Evolutionary conservation across 2,329 filamentous ascomycete species (phyloP), one percentile per base, ranked within the genome.

Genomic region (Aspergillus sp.): DNA sequence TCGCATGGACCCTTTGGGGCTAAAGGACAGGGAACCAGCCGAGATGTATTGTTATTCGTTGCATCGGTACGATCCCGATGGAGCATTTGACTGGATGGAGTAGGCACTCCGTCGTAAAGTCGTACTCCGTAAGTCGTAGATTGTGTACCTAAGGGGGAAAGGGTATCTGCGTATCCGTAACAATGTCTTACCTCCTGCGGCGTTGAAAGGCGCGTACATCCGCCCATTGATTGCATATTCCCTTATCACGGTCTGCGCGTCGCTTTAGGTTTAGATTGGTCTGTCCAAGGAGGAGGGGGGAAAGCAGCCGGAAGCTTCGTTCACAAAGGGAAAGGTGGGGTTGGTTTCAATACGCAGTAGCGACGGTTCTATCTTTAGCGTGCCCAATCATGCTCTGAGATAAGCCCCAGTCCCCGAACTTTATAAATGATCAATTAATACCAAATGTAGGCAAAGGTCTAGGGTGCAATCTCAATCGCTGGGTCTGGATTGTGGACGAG

Each of bases 301-400:
- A 20, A 46, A 46, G 42, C n/a, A 20, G 12, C 16, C 42, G 42
- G 18, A 47, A 47, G 45, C 45, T 47, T 56, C 47, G 47, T 56
- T 26, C 53, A 57, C 51, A 55, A 63, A 36, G 56, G 59, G 62
- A 57, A 61, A 60, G 58, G 57, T 56, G 50, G n/a, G 18, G 16
- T 18, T 42, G 36, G 36, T n/a, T 42, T 42, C 32, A 42, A 42
- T 42, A 42, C 36, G 36, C 36, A 24, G 12, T 22, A 24, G 45
- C 45, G 45, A 47, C 22, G 45, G 11, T 56, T 50, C 69, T 71
- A 71, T 69, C 58, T 69, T 70, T 71, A 70, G 69, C 20, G 7
- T 20, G 39, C 24, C 61, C 59, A 61, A 63, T 63, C 22, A 42
- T 47, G 12, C 45, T 39, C 11, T 29, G 46, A 51, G n/a, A 29